Conservation (phyloP, 257 asterid genomes). For the Solanum chiquidenum region DNA sequence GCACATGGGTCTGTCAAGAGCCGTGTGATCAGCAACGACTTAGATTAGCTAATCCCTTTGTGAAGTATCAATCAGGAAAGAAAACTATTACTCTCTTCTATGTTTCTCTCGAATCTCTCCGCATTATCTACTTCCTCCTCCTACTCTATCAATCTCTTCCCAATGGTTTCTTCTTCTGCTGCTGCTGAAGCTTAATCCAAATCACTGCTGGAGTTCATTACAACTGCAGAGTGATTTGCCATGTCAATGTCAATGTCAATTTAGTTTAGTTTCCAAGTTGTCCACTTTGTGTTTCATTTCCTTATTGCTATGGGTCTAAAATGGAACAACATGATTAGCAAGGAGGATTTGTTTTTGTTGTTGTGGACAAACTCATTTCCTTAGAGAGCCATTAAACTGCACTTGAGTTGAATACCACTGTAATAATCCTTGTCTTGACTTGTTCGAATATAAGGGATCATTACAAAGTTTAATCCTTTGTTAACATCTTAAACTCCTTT, state of each 20-base stretch:
- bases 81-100: background rate
- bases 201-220: background rate
- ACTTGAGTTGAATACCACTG: background rate
- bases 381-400: background rate
- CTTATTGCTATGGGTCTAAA: background rate
- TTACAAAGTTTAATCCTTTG: background rate
- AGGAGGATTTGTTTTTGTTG: background rate
- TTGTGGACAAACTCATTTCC: background rate
- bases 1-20: background rate
- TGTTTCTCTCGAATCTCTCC: background rate
- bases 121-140: background rate
- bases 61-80: background rate
- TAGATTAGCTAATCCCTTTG: background rate
- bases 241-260: background rate
- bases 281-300: background rate
- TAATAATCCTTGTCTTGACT: background rate
- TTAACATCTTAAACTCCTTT: background rate
- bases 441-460: background rate
- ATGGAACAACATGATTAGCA: background rate
- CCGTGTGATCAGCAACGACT: background rate
- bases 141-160: background rate
- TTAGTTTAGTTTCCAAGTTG: background rate
- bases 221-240: background rate
- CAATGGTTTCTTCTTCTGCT: background rate
- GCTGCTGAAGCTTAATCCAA: background rate